Evolutionary conservation across 2,329 filamentous ascomycete species (phyloP).

Genomic region (Fusarium floridanum): DNA sequence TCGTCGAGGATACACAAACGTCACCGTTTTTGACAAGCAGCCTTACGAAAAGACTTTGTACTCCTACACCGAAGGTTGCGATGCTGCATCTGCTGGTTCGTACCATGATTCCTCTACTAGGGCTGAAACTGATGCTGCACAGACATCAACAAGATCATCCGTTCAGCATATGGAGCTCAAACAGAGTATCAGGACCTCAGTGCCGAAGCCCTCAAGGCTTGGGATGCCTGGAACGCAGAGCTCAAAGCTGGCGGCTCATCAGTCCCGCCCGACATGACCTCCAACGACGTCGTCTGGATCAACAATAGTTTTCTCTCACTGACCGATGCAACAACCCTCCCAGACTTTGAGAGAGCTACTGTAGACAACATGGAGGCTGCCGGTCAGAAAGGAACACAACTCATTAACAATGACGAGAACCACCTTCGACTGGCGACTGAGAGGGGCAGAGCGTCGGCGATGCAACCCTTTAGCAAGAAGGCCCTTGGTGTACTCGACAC

Average conservation of each 20-base stretch:
- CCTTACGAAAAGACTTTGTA: conserved; percentile 56
- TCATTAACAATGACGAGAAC: conserved; percentile 42
- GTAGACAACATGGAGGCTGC: conserved; percentile 52
- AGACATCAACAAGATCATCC: conserved; percentile 55
- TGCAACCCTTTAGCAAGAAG: conserved; percentile 55
- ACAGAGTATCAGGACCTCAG: conserved; percentile 60
- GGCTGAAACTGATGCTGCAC: background rate
- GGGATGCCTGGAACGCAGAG: conserved; percentile 60
- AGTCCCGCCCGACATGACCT: conserved; percentile 53
- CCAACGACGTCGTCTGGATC: conserved; percentile 52
- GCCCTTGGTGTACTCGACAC: conserved; percentile 59
- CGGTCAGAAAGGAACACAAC: conserved; percentile 51
- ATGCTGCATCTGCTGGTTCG: conserved; percentile 58
- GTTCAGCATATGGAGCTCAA: conserved; percentile 55
- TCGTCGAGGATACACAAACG: conserved; percentile 58
- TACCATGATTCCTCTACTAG: background rate
- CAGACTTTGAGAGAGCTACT: conserved; percentile 51
- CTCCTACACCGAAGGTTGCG: conserved; percentile 56
- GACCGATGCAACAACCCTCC: conserved; percentile 37
- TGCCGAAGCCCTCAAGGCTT: conserved; percentile 55
- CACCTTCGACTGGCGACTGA: conserved; percentile 46
- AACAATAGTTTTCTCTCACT: conserved; percentile 52
- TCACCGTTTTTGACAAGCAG: conserved; percentile 64
- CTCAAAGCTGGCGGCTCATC: conserved; percentile 43
- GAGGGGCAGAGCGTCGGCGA: conserved; percentile 47